Evolutionary conservation across 2,329 filamentous ascomycete species (phyloP), one percentile per base, ranked within the genome.

Genomic region (Cytospora schulzeri): DNA sequence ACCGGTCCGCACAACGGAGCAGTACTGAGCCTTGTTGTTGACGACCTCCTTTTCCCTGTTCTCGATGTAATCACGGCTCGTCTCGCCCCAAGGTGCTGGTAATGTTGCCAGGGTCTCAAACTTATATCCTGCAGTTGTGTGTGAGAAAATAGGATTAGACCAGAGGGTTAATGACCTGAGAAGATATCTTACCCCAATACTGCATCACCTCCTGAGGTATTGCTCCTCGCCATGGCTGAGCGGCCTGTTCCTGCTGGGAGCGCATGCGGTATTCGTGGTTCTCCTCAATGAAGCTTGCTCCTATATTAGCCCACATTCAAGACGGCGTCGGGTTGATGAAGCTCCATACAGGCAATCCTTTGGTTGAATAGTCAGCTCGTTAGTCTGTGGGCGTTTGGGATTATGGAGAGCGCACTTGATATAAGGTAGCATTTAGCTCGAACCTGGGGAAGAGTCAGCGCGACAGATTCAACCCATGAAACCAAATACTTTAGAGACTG

Each of bases 1-100:
- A 0, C 91, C 92, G 0, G 94, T 98, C 45, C 89, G 88, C 1
- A 97, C 93, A 24, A 99, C 86, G 3, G 93, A 97, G 79, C 95
- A 99, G 80, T 98, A 98, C 73, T 99, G 95, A 0, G 91, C 90
- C 72, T 93, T 88, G 75, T 98, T 99, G 75, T 89, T 93, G 57
- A 97, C 93, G 11, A 88, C 72, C 62, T 90, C 81, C 3, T 86
- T 76, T 52, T 91, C 87, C 31, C 95, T 87, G 63, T 78, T 80
- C 73, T 97, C 93, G 68, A 99, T 97, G 65, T 88, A 87, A 1
- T 91, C 88, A 63, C 91, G 86, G 0, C 88, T 80, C 0, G 87
- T 89, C 63, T 90, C 85, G 61, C 84, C 88, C 88, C 93, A 97
- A 0, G 89, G 85, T 2, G 83, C 79, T 2, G 91, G 88, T 4